Conservation (phyloP, 2,329 filamentous ascomycete species). For the Clarireedia hainanense region DNA sequence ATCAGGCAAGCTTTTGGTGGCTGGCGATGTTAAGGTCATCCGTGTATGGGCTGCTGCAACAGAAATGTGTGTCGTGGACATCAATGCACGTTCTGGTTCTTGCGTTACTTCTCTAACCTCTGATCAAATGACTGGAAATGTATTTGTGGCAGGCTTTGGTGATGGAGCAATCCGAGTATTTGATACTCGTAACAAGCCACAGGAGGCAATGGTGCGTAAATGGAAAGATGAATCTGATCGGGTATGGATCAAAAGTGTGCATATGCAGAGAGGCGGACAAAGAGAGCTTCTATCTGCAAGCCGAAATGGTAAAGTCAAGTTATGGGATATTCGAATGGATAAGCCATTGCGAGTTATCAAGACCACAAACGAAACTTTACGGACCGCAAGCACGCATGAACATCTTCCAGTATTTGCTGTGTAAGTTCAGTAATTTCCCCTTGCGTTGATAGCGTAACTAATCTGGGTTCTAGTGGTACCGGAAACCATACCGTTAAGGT, state of each 20-base stretch:
- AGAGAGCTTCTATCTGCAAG: slow-evolving; percentile 86
- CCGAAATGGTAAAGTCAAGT: slow-evolving; percentile 83
- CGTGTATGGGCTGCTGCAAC: slow-evolving; percentile 92
- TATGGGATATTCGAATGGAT: slow-evolving; percentile 94
- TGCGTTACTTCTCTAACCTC: slow-evolving; percentile 95
- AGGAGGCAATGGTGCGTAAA: slow-evolving; percentile 88
- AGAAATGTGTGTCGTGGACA: slow-evolving; percentile 88
- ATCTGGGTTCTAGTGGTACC: slow-evolving; percentile 57
- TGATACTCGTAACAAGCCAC: slow-evolving; percentile 75
- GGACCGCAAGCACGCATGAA: slow-evolving; percentile 87
- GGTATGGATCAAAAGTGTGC: slow-evolving; percentile 92
- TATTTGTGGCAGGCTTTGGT: slow-evolving; percentile 93
- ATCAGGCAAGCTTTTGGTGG: slow-evolving; percentile 89
- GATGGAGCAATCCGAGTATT: slow-evolving; percentile 93
- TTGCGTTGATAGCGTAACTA: not conserved
- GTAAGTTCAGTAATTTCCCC: slow-evolving; percentile 46
- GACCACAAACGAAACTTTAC: slow-evolving; percentile 68
- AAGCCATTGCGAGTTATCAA: slow-evolving; percentile 64
- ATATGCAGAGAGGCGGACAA: slow-evolving; percentile 92
- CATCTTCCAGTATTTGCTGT: slow-evolving; percentile 93
- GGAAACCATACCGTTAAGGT: slow-evolving; percentile 83
- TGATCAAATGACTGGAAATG: slow-evolving; percentile 94
- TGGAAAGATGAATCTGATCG: slow-evolving; percentile 85
- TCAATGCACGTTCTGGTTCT: slow-evolving; percentile 86
- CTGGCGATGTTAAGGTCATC: slow-evolving; percentile 91